Conservation (phyloP, 805 yeast species). For the Saccharomycopsis guyanensis region DNA sequence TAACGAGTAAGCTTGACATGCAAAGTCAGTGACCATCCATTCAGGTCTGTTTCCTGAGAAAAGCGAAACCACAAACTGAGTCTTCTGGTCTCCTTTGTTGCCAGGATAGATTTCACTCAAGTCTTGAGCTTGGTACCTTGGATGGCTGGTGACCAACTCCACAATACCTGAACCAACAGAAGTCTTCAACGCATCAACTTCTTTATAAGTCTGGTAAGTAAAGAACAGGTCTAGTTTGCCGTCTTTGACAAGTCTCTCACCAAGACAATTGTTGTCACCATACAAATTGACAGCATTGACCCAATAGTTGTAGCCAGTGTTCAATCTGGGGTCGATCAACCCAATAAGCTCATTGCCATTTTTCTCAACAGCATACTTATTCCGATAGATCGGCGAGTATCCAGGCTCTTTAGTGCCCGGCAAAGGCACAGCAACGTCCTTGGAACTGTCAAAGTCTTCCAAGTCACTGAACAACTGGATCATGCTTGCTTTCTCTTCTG, state of each 20-base stretch:
- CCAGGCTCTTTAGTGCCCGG: constrained; percentile 37
- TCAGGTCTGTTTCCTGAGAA: constrained; percentile 46
- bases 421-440: constrained; percentile 24
- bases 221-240: constrained; percentile 24
- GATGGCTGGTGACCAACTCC: constrained; percentile 23
- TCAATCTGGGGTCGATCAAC: constrained; percentile 36
- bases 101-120: constrained; percentile 12
- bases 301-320: constrained; percentile 40
- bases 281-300: constrained; percentile 32
- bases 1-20: constrained; percentile 43
- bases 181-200: constrained; percentile 29
- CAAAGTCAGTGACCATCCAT: constrained; percentile 53
- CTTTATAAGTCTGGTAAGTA: constrained; percentile 26
- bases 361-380: constrained; percentile 23
- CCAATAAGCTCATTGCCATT: constrained; percentile 26
- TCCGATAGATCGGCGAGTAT: constrained; percentile 39
- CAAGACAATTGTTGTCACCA: constrained; percentile 38
- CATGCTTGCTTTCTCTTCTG: background rate
- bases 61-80: constrained; percentile 36
- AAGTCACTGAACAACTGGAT: background rate
- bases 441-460: background rate
- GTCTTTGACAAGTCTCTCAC: constrained; percentile 29
- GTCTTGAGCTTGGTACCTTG: constrained; percentile 17
- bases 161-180: constrained; percentile 36
- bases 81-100: constrained; percentile 25